A percentile compares a stretch with the other conserved stretches of the same genome.
Conservation (phyloP, 2,329 filamentous ascomycete genomes). For the Pestalotiopsis sp. region DNA sequence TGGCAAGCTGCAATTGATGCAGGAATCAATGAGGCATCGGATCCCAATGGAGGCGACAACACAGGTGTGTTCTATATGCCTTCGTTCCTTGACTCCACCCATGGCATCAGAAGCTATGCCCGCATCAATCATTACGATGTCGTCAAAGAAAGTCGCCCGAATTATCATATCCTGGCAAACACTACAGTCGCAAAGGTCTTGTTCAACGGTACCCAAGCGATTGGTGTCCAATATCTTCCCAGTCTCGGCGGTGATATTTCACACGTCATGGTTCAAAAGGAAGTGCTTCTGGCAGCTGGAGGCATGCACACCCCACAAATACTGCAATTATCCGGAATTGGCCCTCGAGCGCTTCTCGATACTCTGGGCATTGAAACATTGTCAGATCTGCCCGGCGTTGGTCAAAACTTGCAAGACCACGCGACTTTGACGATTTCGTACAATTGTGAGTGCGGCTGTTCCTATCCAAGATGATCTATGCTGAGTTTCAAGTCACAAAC, state of each 20-base stretch:
- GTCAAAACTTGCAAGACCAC: slow-evolving; percentile 49
- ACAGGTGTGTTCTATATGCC: slow-evolving; percentile 32
- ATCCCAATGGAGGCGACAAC: slow-evolving; percentile 25
- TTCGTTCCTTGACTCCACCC: slow-evolving; percentile 32
- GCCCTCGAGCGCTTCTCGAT: slow-evolving; percentile 37
- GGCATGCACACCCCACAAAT: slow-evolving; percentile 45
- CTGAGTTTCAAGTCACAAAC: slow-evolving; percentile 21
- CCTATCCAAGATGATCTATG: not conserved
- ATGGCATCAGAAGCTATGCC: slow-evolving; percentile 31
- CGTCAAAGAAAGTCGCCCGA: slow-evolving; percentile 45
- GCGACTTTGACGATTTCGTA: slow-evolving; percentile 27
- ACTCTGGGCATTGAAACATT: slow-evolving; percentile 41
- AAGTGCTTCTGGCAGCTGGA: slow-evolving; percentile 46
- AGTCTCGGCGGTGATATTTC: slow-evolving; percentile 25
- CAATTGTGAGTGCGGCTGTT: slow-evolving; percentile 16
- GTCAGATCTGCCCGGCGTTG: slow-evolving; percentile 50
- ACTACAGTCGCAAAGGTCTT: slow-evolving; percentile 58
- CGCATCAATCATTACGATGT: slow-evolving; percentile 30
- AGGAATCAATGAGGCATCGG: slow-evolving; percentile 25
- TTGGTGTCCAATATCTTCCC: slow-evolving; percentile 61
- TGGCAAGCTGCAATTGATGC: slow-evolving; percentile 29
- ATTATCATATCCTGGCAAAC: slow-evolving; percentile 62
- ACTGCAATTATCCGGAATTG: slow-evolving; percentile 53
- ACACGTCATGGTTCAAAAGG: slow-evolving; percentile 50
- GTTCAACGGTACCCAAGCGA: slow-evolving; percentile 55